A percentile compares a stretch with the other conserved stretches of the same genome.
Conservation (phyloP, 331 rosid genomes). For the Malus hybrid region DNA sequence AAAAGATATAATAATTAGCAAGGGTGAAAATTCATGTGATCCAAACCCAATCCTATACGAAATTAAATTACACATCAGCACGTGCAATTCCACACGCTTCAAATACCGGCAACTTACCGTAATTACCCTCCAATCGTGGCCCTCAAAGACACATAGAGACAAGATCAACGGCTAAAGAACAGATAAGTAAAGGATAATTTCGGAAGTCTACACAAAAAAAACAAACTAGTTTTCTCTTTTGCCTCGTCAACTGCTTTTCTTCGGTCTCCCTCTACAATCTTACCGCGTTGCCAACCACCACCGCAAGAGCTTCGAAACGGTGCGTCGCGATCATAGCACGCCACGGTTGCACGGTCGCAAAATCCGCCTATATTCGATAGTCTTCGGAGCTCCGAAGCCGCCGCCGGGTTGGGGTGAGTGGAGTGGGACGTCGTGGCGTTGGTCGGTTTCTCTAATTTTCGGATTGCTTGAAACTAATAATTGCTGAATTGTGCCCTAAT, state of each 20-base stretch:
- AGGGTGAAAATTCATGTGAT: neutral
- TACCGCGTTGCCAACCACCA: neutral
- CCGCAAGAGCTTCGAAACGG: neutral
- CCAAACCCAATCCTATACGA: neutral
- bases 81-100: neutral
- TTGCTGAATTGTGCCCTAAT: neutral
- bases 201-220: neutral
- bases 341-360: neutral
- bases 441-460: neutral
- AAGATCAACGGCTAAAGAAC: neutral
- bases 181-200: neutral
- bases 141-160: neutral
- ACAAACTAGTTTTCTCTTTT: neutral
- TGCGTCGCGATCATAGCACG: neutral
- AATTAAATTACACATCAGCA: neutral
- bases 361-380: neutral
- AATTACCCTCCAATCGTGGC: neutral
- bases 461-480: neutral
- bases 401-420: neutral
- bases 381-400: neutral
- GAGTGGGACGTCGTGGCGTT: neutral
- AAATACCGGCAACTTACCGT: too few species aligned
- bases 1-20: too few species aligned
- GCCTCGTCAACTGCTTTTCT: neutral
- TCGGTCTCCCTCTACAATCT: neutral